These are phyloP conservation scores for Corynascus novoguineensis DNA, from an alignment of 495 filamentous ascomycete genomes.

Conservation along the genomic window DNA sequence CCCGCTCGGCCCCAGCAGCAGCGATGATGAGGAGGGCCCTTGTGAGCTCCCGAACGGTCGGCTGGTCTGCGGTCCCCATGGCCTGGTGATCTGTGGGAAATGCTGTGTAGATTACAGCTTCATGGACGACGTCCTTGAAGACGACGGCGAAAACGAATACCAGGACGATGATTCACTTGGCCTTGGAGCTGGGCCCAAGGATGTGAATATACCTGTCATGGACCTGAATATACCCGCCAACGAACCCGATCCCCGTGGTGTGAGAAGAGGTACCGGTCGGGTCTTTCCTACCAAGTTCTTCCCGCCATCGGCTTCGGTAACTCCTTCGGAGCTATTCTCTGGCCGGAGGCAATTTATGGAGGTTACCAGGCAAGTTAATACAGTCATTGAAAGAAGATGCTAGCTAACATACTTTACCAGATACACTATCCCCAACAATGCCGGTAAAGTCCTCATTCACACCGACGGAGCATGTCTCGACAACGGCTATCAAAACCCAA, in stretches of 20 bases:
- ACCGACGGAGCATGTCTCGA: slow-evolving; percentile 37
- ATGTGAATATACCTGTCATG: too few relatives aligned
- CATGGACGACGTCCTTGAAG: slow-evolving; percentile 18
- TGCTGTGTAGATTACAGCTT: slow-evolving; percentile 27
- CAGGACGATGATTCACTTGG: not conserved
- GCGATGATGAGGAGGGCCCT: slow-evolving; percentile 26
- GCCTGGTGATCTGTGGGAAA: slow-evolving; percentile 19
- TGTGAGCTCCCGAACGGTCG: slow-evolving; percentile 25
- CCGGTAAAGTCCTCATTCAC: slow-evolving; percentile 17
- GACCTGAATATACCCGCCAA: too few relatives aligned
- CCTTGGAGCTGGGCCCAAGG: too few relatives aligned
- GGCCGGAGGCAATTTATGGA: slow-evolving; percentile 5
- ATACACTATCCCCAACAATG: slow-evolving; percentile 28
- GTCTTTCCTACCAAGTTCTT: slow-evolving; percentile 29
- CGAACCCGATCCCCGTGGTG: too few relatives aligned
- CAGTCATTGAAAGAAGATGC: not conserved
- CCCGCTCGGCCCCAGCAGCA: slow-evolving; percentile 4
- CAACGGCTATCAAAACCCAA: slow-evolving; percentile 30
- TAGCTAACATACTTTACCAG: slow-evolving; percentile 12
- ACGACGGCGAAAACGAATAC: slow-evolving; percentile 8
- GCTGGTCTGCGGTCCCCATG: slow-evolving; percentile 26
- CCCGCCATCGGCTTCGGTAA: slow-evolving; percentile 18
- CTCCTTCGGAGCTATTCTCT: slow-evolving; percentile 24
- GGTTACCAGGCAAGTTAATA: slow-evolving; percentile 2
- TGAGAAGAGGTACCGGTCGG: slow-evolving; percentile 26